phyloP scores from a whole-genome alignment of 2,329 filamentous ascomycete genomes.

The Penicillium sp. region DNA sequence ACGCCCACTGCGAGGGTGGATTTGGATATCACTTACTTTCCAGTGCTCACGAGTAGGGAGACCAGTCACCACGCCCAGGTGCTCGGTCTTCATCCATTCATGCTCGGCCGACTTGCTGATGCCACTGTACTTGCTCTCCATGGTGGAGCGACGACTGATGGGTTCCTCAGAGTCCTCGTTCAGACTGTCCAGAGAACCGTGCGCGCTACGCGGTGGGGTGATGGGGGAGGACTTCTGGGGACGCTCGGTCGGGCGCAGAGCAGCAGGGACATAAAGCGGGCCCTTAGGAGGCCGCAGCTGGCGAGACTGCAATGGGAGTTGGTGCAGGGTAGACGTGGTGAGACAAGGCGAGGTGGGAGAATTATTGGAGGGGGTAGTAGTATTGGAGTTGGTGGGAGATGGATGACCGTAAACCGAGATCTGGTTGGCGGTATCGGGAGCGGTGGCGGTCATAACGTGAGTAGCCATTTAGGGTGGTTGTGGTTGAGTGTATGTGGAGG shows the following conservation, averaged over 20 bases:
- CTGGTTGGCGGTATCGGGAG: conserved; percentile 25
- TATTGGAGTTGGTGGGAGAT: conserved; percentile 51
- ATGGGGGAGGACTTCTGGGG: conserved; percentile 46
- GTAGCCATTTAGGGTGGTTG: conserved; percentile 26
- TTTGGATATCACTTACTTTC: conserved; percentile 53
- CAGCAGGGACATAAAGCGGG: conserved; percentile 64
- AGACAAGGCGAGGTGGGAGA: conserved; percentile 55
- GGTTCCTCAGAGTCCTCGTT: conserved; percentile 36
- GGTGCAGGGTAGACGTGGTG: conserved; percentile 36
- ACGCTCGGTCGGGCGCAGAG: conserved; percentile 61
- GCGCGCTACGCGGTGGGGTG: conserved; percentile 55
- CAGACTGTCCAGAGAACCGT: conserved; percentile 55
- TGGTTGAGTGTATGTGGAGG: neutral
- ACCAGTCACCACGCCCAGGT: conserved; percentile 59
- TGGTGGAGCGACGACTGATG: conserved; percentile 40
- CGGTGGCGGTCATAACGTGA: conserved; percentile 31
- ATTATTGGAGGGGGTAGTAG: conserved; percentile 54
- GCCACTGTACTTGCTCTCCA: conserved; percentile 42
- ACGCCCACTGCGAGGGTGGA: neutral
- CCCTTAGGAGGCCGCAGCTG: conserved; percentile 62
- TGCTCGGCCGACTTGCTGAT: conserved; percentile 53
- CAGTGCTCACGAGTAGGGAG: conserved; percentile 64
- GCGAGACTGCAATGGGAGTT: conserved; percentile 49
- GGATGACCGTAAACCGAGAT: conserved; percentile 45
- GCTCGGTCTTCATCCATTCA: conserved; percentile 54